Base-by-base conservation (phyloP, 495 filamentous ascomycete genomes). In the Oleoguttula mirabilis region DNA sequence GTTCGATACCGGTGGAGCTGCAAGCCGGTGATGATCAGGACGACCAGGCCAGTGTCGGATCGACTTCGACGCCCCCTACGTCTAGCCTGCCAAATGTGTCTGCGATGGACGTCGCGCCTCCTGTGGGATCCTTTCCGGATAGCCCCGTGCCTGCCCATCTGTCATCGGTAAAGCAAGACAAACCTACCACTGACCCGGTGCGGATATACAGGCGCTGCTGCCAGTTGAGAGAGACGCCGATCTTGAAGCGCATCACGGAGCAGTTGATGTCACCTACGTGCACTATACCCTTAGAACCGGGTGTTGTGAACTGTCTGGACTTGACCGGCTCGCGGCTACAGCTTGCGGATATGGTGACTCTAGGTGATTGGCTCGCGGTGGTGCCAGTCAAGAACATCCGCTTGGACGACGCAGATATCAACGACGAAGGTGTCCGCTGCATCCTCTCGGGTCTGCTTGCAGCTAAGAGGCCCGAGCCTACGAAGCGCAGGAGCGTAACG, bases 121-220 rank as follows among this genome's bases (percentile, higher is more conserved):
- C 25, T 12, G 20, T 42, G 3, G 38, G 38, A 19, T 2, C 28
- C 19, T 31, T 10, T 21, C 38, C 38, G 10, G 4, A 4, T 4
- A 16, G 5, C 22, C 7, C 21, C 16, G 4, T 28, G 14, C 43
- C 39, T 6, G 12, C 48, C 59, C n/a, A n/a, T n/a, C n/a, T n/a
- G n/a, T n/a, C n/a, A n/a, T 36, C 52, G 57, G 10, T 58, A 75
- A 14, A 76, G 67, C 77, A 81, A 50, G 70, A 73, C 38, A 72
- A 70, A 22, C 86, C 88, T 0, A 95, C 88, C 3, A 94, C 82
- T 14, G 88, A 94, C 56, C 88, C 90, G 4, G 71, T 87, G 7
- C 74, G 88, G 42, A 94, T 98, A 58, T 98, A 98, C 60, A 75
- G 87, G 36, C 75, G 90, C 41, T 96, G 90, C 58, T 96, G 90